These are phyloP conservation scores for Talinum fruticosum DNA, from an alignment of 148 eudicot genomes.

Conservation along the genomic window DNA sequence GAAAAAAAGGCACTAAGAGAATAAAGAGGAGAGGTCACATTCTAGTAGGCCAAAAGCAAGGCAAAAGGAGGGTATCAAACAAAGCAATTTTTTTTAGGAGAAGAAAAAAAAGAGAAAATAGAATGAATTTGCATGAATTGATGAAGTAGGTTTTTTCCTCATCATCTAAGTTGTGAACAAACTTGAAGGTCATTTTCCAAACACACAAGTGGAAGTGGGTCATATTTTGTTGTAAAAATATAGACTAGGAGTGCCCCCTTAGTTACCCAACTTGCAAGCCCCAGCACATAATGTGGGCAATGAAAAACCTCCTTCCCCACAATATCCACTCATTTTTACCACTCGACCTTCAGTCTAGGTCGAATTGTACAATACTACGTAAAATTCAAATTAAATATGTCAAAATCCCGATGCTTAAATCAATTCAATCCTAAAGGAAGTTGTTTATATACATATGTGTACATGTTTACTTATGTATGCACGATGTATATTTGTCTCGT, in stretches of 20 bases:
- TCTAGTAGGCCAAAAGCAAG: slow-evolving; percentile 22
- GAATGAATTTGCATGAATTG: slow-evolving; percentile 4
- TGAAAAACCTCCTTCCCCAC: not conserved
- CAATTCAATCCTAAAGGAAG: too few species aligned
- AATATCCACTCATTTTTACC: not conserved
- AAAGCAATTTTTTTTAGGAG: too few species aligned
- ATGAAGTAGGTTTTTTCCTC: not conserved
- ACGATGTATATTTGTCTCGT: too few species aligned
- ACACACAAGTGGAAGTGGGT: not conserved
- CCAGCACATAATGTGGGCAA: not conserved
- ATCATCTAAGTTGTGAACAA: slow-evolving; percentile 1
- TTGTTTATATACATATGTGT: too few species aligned
- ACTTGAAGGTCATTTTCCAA: slow-evolving; percentile 1
- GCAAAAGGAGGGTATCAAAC: slow-evolving; percentile 6
- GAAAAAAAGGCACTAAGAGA: too few species aligned
- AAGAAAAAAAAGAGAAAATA: not conserved
- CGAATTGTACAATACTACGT: too few species aligned
- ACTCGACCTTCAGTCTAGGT: too few species aligned
- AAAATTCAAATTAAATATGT: too few species aligned
- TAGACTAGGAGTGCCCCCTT: slow-evolving; percentile 1
- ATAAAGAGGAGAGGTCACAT: slow-evolving; percentile 12
- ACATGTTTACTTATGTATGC: too few species aligned
- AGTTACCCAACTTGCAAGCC: not conserved
- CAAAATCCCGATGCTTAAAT: too few species aligned
- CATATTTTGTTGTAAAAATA: not conserved